Base-by-base conservation (phyloP, 805 yeast genomes). In the Maudiozyma serrabonitensis region DNA sequence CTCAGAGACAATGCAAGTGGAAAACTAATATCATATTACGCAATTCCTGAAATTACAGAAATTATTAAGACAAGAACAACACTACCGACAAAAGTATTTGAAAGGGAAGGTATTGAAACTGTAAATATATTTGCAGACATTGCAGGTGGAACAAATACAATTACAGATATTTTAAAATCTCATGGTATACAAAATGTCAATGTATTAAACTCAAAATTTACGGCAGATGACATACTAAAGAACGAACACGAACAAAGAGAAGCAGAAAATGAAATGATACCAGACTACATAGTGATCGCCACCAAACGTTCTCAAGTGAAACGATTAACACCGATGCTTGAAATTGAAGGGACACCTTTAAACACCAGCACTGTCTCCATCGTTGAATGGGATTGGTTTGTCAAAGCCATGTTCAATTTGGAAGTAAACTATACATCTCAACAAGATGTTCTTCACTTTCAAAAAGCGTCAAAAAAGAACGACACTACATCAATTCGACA, bases 371-470 rank as follows among this genome's bases (percentile, higher is more conserved):
- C 45, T 6, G 56, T 55, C 1, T 39, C 59, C 37, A 57, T 62
- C 6, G 64, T 65, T 3, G 64, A 63, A 41, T 66, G 70, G 70
- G 57, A 66, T 40, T 65, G 68, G 67, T 58, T 64, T 40, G 65
- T 65, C 11, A 50, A 60, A 21, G 52, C 56, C 40, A 58, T 66
- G 19, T 61, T 65, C 44, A 53, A 47, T 6, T 54, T 64, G 18
- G 54, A 59, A 7, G 58, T 55, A 18, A 16, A 37, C 26, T 42
- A n/a, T 18, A 6, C 5, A 1, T 34, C 26, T 12, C 40, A 8
- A 12, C 8, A 38, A 15, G 15, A 43, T 23, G 40, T 43, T 16
- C 26, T 39, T 19, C 25, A 6, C 42, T 23, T 18, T 8, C 18
- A 18, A 12, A 18, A n/a, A 16, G 40, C 40, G 13, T 37, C 9